phyloP scores from a whole-genome alignment of 805 yeast genomes.

The Myxozyma sirexii region DNA sequence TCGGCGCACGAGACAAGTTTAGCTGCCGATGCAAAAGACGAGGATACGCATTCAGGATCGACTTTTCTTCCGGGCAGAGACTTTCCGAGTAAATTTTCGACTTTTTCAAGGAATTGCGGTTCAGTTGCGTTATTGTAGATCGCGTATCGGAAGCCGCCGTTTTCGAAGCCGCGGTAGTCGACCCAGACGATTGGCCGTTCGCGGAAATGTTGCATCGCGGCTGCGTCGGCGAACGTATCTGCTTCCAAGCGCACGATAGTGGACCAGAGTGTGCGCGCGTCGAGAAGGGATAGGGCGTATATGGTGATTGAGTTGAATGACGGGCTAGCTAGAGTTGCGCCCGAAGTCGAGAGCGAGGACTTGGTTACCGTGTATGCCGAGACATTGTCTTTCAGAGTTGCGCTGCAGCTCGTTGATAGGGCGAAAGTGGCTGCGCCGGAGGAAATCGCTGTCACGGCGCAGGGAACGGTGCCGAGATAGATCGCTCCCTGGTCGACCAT shows the following conservation, averaged over 20 bases:
- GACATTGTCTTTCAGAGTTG: background rate
- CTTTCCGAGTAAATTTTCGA: constrained; percentile 2
- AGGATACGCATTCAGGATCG: constrained; percentile 4
- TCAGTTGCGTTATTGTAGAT: constrained; percentile 3
- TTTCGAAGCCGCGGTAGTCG: constrained; percentile 32
- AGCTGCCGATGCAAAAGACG: constrained; percentile 13
- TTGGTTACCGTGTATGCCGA: constrained; percentile 24
- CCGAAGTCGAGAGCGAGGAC: constrained; percentile 27
- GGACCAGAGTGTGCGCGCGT: constrained; percentile 34
- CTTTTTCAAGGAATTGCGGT: constrained; percentile 7
- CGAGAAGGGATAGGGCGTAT: constrained; percentile 26
- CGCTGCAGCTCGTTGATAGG: constrained; percentile 12
- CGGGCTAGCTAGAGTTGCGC: constrained; percentile 28
- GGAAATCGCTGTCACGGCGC: constrained; percentile 13
- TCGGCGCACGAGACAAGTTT: constrained; percentile 11
- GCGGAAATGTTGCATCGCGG: constrained; percentile 20
- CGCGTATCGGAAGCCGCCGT: constrained; percentile 26
- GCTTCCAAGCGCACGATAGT: constrained; percentile 24
- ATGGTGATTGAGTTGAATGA: constrained; percentile 30
- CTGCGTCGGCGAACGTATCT: constrained; percentile 1
- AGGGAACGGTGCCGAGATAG: constrained; percentile 16
- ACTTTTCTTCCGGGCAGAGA: constrained; percentile 10
- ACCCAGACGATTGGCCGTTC: constrained; percentile 30
- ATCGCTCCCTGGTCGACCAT: constrained; percentile 25
- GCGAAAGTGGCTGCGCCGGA: constrained; percentile 14